Conservation (phyloP, 1,284 basidiomycete genomes). For the Austroboletus niveus region DNA sequence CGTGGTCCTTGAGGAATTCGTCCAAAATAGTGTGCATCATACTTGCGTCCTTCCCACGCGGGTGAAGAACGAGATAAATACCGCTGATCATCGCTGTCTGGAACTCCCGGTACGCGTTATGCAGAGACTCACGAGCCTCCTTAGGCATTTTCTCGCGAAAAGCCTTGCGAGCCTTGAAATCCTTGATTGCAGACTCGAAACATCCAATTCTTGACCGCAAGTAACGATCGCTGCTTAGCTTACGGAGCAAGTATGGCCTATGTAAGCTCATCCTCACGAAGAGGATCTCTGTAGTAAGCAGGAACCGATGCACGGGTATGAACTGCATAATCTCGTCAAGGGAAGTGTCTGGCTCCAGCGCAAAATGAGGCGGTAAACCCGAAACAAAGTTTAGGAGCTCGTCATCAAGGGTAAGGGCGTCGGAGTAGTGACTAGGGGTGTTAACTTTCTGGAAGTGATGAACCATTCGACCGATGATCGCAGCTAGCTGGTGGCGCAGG, state of each 20-base stretch:
- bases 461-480: constrained; percentile 88
- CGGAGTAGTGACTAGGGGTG: constrained; percentile 79
- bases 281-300: constrained; percentile 77
- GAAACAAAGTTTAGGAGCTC: constrained; percentile 80
- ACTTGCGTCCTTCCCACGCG: constrained; percentile 61
- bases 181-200: constrained; percentile 76
- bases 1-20: constrained; percentile 71
- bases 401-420: constrained; percentile 82
- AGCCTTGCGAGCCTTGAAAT: constrained; percentile 67
- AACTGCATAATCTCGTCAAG: constrained; percentile 66
- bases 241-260: constrained; percentile 74
- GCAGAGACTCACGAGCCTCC: constrained; percentile 64
- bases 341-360: constrained; percentile 75
- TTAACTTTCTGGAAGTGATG: constrained; percentile 94
- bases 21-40: constrained; percentile 78
- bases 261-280: constrained; percentile 80
- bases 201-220: constrained; percentile 70
- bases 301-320: constrained; percentile 72
- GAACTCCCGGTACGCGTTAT: constrained; percentile 81
- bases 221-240: constrained; percentile 73
- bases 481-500: constrained; percentile 78
- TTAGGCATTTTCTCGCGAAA: constrained; percentile 61
- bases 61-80: constrained; percentile 78
- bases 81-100: constrained; percentile 85
- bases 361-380: constrained; percentile 74